phyloP scores from a whole-genome alignment of 2,329 filamentous ascomycete genomes.

The Ophiostoma tasmaniense region DNA sequence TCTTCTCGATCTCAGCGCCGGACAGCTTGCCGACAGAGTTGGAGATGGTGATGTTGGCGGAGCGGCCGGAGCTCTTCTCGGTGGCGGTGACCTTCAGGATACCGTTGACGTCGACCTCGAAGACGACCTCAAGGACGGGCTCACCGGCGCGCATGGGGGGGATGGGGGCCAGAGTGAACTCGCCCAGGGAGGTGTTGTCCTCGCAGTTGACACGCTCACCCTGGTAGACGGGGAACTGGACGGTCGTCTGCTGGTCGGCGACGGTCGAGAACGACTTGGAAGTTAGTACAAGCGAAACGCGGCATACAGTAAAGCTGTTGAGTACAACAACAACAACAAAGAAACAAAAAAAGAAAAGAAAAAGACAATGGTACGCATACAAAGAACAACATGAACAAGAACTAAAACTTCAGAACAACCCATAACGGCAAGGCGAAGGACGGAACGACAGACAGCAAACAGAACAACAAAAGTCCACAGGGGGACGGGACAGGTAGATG shows the following conservation, averaged over 20 bases:
- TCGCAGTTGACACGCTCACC: constrained; percentile 97
- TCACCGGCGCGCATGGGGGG: constrained; percentile 90
- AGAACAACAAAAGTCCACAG: too few species aligned
- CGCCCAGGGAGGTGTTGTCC: constrained; percentile 94
- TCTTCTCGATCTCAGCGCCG: constrained; percentile 88
- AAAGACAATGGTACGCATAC: too few species aligned
- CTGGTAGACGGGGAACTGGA: constrained; percentile 90
- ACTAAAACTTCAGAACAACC: too few species aligned
- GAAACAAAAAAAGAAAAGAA: too few species aligned
- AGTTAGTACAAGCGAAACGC: too few species aligned
- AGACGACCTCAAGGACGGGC: constrained; percentile 92
- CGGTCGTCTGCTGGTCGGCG: constrained; percentile 65
- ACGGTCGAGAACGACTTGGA: constrained; percentile 94
- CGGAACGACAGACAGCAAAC: too few species aligned
- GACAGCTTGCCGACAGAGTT: constrained; percentile 99
- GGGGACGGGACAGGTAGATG: too few species aligned
- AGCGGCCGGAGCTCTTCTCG: constrained; percentile 96
- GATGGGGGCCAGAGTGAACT: constrained; percentile 88
- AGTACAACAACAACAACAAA: too few species aligned
- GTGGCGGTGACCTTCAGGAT: constrained; percentile 99
- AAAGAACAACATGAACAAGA: too few species aligned
- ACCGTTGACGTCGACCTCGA: constrained; percentile 99
- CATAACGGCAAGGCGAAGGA: too few species aligned
- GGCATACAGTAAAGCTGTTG: too few species aligned
- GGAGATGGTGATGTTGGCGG: constrained; percentile 98